A percentile compares a stretch with the other conserved stretches of the same genome.
Evolutionary conservation across 75 land plant species (phyloP).

Genomic region (Azolla pinnata): DNA sequence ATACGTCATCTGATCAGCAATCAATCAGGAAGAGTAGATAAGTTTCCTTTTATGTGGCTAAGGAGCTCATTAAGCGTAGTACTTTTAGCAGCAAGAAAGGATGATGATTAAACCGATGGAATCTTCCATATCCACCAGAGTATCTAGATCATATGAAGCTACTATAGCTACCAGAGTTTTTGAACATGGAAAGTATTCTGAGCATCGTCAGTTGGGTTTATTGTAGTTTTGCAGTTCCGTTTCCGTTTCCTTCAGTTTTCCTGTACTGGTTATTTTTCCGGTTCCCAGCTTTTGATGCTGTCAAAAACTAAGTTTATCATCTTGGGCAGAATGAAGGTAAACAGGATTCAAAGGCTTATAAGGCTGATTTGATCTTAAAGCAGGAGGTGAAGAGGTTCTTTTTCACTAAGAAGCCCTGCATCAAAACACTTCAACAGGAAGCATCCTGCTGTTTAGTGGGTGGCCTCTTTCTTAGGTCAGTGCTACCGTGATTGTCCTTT

Average conservation of each 20-base stretch:
- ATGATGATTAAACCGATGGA: no score
- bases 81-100: no score
- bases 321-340: neutral
- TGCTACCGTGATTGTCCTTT: constrained; percentile 20
- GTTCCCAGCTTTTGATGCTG: constrained; percentile 13
- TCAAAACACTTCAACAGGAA: constrained; percentile 24
- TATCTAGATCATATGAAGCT: no score
- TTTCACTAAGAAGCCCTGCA: constrained; percentile 21
- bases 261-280: neutral
- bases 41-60: no score
- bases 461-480: constrained; percentile 35
- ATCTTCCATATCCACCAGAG: no score
- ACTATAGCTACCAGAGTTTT: no score
- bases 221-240: neutral
- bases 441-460: constrained; percentile 25
- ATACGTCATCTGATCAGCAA: no score
- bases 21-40: no score
- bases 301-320: neutral
- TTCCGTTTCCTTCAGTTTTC: constrained; percentile 5
- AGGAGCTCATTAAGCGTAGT: no score
- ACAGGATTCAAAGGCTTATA: neutral
- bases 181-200: no score
- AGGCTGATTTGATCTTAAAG: constrained; percentile 13
- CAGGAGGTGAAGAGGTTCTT: constrained; percentile 29
- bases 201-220: no score